These are phyloP conservation scores for Epichloe hybrida DNA, from an alignment of 2,329 filamentous ascomycete genomes.

Conservation along the genomic window DNA sequence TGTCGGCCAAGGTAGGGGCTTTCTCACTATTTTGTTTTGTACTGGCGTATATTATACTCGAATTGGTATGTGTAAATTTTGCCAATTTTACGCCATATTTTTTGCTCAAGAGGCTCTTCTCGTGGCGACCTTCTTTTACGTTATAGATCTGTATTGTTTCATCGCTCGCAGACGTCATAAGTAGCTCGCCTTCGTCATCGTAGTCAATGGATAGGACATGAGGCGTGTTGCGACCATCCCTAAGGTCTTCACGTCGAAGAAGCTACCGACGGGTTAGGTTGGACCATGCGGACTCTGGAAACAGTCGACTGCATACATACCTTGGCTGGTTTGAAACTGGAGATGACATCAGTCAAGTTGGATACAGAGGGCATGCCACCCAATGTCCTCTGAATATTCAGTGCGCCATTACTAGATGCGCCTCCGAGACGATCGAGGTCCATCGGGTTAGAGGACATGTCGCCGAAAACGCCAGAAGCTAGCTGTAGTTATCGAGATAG, in stretches of 20 bases:
- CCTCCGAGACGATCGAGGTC: constrained; percentile 36
- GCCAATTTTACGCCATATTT: constrained; percentile 95
- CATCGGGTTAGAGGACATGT: constrained; percentile 43
- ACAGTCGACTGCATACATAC: constrained; percentile 28
- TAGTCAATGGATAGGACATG: constrained; percentile 87
- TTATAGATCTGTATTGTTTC: constrained; percentile 95
- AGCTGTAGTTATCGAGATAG: neutral
- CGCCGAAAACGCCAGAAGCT: neutral
- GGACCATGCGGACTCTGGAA: neutral
- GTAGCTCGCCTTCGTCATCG: constrained; percentile 84
- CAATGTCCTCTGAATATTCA: constrained; percentile 38
- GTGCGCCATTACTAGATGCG: constrained; percentile 28
- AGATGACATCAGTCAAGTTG: constrained; percentile 65
- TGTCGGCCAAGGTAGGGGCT: neutral
- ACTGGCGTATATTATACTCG: constrained; percentile 87
- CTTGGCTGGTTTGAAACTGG: constrained; percentile 66
- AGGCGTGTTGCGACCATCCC: constrained; percentile 38
- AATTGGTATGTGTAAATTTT: constrained; percentile 82
- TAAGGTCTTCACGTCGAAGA: constrained; percentile 44
- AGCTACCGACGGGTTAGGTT: constrained; percentile 21
- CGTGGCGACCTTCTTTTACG: constrained; percentile 75
- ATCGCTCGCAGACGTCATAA: constrained; percentile 84
- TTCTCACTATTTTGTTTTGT: constrained; percentile 76
- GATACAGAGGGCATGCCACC: constrained; percentile 35
- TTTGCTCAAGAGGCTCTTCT: constrained; percentile 82